Percentiles rank a stretch among this genome's conserved stretches.
phyloP scores from a whole-genome alignment of 495 filamentous ascomycete genomes.

The Podospora appendiculata region DNA sequence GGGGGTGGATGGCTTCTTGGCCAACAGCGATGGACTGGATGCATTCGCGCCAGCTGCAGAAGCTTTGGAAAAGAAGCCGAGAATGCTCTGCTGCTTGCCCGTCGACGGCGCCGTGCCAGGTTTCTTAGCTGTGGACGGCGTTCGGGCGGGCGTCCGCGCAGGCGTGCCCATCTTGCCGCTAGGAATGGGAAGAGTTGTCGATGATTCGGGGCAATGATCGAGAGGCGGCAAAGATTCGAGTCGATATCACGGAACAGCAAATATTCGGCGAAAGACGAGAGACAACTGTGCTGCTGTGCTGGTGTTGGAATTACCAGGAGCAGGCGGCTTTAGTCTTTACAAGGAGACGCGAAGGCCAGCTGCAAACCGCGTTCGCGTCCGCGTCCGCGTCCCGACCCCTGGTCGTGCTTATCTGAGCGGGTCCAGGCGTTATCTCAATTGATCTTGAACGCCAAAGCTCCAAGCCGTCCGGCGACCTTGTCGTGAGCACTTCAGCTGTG shows the following conservation, averaged over 20 bases:
- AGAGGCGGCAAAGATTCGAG: too few relatives aligned
- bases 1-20: slow-evolving; percentile 13
- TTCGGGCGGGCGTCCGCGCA: slow-evolving; percentile 33
- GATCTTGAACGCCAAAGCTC: too few relatives aligned
- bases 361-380: neutral
- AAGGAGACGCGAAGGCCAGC: neutral
- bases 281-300: neutral
- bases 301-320: too few relatives aligned
- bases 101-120: slow-evolving; percentile 25
- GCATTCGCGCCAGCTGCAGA: slow-evolving; percentile 26
- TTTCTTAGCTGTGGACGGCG: slow-evolving; percentile 34
- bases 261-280: neutral
- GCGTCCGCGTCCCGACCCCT: neutral
- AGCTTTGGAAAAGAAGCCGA: slow-evolving; percentile 78
- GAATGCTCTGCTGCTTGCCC: slow-evolving; percentile 70
- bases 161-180: slow-evolving; percentile 18
- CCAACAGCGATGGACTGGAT: slow-evolving; percentile 18
- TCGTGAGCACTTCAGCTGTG: too few relatives aligned
- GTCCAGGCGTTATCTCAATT: too few relatives aligned
- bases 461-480: too few relatives aligned
- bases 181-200: neutral
- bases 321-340: neutral
- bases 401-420: neutral
- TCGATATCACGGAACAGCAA: too few relatives aligned
- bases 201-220: too few relatives aligned